These are phyloP conservation scores for Fraxinus sp. DNA, from an alignment of 305 asterid species.

Conservation along the genomic window DNA sequence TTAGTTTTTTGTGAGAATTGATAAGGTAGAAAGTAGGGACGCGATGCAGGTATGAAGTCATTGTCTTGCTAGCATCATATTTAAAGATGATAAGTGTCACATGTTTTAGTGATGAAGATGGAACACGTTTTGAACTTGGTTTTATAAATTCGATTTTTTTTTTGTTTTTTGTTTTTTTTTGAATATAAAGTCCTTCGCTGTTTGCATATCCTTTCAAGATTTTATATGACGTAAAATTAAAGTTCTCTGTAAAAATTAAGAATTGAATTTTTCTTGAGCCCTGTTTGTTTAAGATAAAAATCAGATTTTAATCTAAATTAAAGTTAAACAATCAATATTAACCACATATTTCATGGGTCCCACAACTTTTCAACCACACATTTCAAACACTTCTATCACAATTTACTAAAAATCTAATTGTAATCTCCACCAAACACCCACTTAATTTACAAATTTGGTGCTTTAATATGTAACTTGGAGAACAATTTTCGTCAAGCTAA, in stretches of 20 bases:
- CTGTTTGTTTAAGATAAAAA: too few relatives aligned
- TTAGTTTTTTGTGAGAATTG: background rate
- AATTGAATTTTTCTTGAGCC: background rate
- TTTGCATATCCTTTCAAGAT: background rate
- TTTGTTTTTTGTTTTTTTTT: too few relatives aligned
- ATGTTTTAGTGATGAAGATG: background rate
- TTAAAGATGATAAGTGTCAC: background rate
- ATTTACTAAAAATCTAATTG: too few relatives aligned
- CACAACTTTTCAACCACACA: too few relatives aligned
- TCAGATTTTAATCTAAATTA: too few relatives aligned
- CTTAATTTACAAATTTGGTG: background rate
- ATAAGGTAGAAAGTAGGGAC: background rate
- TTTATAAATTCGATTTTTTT: too few relatives aligned
- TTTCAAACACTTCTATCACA: too few relatives aligned
- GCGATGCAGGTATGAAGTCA: background rate
- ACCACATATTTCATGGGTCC: too few relatives aligned
- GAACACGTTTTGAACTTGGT: background rate
- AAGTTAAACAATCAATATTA: too few relatives aligned
- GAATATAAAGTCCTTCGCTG: background rate
- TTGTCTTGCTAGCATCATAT: background rate
- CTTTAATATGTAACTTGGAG: background rate
- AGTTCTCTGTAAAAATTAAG: background rate
- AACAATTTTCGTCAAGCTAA: background rate
- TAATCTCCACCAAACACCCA: too few relatives aligned
- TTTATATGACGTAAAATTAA: background rate